A percentile compares a stretch with the other conserved stretches of the same genome.
Evolutionary conservation across 2,329 filamentous ascomycete species (phyloP).

Genomic region (Verticillium albo-atrum): DNA sequence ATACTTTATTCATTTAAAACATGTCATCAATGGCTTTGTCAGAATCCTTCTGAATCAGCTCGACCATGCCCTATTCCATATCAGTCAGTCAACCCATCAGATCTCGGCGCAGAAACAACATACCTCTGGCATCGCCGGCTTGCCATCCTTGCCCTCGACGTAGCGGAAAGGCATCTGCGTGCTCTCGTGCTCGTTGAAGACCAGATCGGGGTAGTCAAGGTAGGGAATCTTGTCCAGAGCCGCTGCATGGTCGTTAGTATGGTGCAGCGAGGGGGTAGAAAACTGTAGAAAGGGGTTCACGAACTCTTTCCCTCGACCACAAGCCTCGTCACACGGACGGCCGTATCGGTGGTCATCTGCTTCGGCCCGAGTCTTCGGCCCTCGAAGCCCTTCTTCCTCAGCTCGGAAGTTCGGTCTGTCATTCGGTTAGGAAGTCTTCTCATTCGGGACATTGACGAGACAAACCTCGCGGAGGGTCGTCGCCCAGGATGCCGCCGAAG

Average conservation of each 20-base stretch:
- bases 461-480: conserved; percentile 87
- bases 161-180: conserved; percentile 99
- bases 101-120: conserved; percentile 17
- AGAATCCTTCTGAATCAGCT: conserved; percentile 87
- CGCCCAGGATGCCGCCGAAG: conserved; percentile 96
- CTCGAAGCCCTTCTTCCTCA: conserved; percentile 88
- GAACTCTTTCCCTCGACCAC: conserved; percentile 80
- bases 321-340: conserved; percentile 86
- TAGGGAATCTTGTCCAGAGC: conserved; percentile 76
- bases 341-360: conserved; percentile 98
- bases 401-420: conserved; percentile 87
- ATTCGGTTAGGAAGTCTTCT: conserved; percentile 5
- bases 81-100: conserved; percentile 15
- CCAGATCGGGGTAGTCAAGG: conserved; percentile 83
- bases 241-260: conserved; percentile 43
- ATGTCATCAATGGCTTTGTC: conserved; percentile 89
- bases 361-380: conserved; percentile 84
- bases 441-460: not conserved
- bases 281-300: conserved; percentile 16
- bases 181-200: conserved; percentile 86
- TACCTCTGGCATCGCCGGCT: conserved; percentile 90
- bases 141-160: conserved; percentile 67
- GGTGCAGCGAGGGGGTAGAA: not conserved
- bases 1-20: too few species aligned
- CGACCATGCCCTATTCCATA: conserved; percentile 74